Evolutionary conservation across 345 rosid species (phyloP), one percentile per base, ranked within the genome.

Genomic region (Euphorbia tirucalli): DNA sequence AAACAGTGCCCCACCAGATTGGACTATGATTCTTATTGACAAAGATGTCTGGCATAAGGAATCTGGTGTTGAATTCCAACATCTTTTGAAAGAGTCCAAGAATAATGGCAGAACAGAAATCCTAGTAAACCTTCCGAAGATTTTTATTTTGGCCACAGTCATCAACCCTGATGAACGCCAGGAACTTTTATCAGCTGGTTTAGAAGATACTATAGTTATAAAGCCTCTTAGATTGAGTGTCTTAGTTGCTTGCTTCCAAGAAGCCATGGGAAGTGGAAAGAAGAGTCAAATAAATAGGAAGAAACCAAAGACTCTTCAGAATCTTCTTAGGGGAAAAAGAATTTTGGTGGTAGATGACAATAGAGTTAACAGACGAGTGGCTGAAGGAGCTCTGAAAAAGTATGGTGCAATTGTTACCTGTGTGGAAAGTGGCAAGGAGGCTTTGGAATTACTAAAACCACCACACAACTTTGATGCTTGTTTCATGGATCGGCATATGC

Each of bases 401-500:
- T 89, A 85, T 72, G 90, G 90, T 76, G 99, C 97, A 37, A 81
- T 82, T 67, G 93, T 94, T 63, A 85, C 95, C 43, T 92, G 95
- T 15, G 97, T 92, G 68, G 93, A 83, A 46, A 87, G 93, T 65
- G 98, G 97, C 71, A 87, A 72, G 64, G 83, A 83, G 78, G 92
- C 97, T 28, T 35, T 94, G 31, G 74, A 70, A 71, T 79, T 77
- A 86, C 97, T 94, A 64, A 82, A 79, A 62, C 98, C 91, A 15
- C 97, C 97, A 55, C 98, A 94, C 74, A 70, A 74, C 32, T 94
- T 94, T 24, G 87, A 90, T 70, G 96, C 95, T 59, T 94, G 98
- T 83, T 90, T 94, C 83, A 94, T 94, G 97, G 98, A 94, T 79
- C 85, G 89, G 80, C 92, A 92, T 71, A 94, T 94, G 98, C 98